Percentiles rank a stretch among this genome's conserved stretches.
Conservation (phyloP, 192 early-diverging fungal species). For the Jimgerdemannia flammicorona region DNA sequence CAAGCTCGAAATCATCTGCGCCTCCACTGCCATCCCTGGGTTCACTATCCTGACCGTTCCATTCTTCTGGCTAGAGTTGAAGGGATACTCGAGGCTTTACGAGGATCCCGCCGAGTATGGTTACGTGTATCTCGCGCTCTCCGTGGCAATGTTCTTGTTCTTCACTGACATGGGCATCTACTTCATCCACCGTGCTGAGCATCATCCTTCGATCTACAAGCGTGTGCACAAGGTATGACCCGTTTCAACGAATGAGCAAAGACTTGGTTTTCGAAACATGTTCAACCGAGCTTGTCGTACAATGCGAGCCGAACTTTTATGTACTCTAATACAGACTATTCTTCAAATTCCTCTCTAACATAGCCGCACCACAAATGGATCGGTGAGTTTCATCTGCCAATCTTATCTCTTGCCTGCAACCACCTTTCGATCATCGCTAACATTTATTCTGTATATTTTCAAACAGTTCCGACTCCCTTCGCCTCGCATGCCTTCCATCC, state of each 20-base stretch:
- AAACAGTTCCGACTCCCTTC: slow-evolving; percentile 93
- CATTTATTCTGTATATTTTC: slow-evolving; percentile 30
- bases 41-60: slow-evolving; percentile 84
- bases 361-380: slow-evolving; percentile 54
- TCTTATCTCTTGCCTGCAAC: neutral
- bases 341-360: no score
- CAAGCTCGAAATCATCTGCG: slow-evolving; percentile 78
- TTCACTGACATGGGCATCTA: slow-evolving; percentile 96
- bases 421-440: no score
- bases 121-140: slow-evolving; percentile 69
- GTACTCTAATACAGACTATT: no score
- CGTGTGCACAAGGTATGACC: slow-evolving; percentile 77
- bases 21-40: slow-evolving; percentile 73
- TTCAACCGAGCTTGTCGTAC: no score
- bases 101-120: slow-evolving; percentile 38
- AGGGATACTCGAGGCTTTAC: slow-evolving; percentile 86
- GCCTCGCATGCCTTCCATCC: slow-evolving; percentile 95
- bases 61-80: slow-evolving; percentile 88
- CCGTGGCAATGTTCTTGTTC: slow-evolving; percentile 72
- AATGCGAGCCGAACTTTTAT: no score
- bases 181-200: slow-evolving; percentile 93
- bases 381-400: slow-evolving; percentile 4
- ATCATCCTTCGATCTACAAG: slow-evolving; percentile 88
- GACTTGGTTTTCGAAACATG: no score
- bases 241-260: no score